Base-by-base conservation (phyloP, 2,329 filamentous ascomycete species). In the Aspergillus awamori region DNA sequence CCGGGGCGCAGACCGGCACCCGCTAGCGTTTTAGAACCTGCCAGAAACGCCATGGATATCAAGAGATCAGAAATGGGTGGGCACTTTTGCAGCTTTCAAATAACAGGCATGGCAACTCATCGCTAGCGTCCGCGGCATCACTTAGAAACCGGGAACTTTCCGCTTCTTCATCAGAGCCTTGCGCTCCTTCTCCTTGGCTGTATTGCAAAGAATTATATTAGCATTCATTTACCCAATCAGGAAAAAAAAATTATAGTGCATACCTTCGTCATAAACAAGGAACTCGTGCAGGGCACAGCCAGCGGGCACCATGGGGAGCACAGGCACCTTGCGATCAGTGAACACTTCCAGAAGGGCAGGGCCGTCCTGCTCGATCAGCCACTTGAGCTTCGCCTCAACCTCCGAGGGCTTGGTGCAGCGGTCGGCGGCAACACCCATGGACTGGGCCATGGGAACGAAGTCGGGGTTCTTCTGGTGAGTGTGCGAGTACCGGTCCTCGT, bases 381-480 rank as follows among this genome's bases (percentile, higher is more conserved):
- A 97, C 79, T 90, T 87, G 65, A 99, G 83, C 71, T 86, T 88
- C 51, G 89, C 89, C 60, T 88, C 84, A 5, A 96, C 85, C 62
- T 97, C 93, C 4, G 88, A 88, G 0, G 92, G 88, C 76, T 91
- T 91, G 58, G 84, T 80, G 63, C 90, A 87, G 63, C 89, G 85
- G 58, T 90, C 83, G 60, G 88, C 87, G 76, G 93, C 89, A 13
- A 98, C 85, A 64, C 89, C 88, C 94, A 98, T 98, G 22, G 94
- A 89, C 66, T 97, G 91, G 36, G 92, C 87, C 51, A 98, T 83
- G 82, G 95, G 97, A 79, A 94, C 91, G 75, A 98, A 98, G 76
- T 97, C 88, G n/a, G 94, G 93, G 79, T 98, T 98, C 74, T 87
- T 84, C 81, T 97, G 93, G 77, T 98, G 94, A 0, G 94, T 97